Evolutionary conservation across 495 filamentous ascomycete species (phyloP).

Genomic region (Rostrohypoxylon terebratum): DNA sequence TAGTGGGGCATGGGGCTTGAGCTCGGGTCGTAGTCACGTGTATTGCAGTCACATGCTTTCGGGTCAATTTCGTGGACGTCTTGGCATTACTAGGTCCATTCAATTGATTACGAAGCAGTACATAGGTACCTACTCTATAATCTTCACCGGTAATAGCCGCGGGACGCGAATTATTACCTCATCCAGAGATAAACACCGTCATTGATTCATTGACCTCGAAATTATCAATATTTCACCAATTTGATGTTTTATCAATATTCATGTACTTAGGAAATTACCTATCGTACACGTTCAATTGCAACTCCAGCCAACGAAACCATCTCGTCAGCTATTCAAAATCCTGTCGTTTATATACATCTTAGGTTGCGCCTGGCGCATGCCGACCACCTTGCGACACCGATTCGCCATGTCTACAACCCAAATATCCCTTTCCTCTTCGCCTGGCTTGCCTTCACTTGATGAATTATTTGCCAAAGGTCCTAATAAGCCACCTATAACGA

Average conservation of each 20-base stretch:
- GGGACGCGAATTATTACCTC: constrained; percentile 11
- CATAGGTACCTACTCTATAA: too few relatives aligned
- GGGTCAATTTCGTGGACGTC: constrained; percentile 52
- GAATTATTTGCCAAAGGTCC: constrained; percentile 53
- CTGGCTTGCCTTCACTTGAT: constrained; percentile 57
- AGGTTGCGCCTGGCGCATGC: constrained; percentile 59
- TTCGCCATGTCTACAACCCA: constrained; percentile 54
- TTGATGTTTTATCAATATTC: too few relatives aligned
- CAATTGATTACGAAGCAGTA: not conserved
- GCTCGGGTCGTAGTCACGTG: constrained; percentile 43
- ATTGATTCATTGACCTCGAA: not conserved
- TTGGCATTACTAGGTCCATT: constrained; percentile 1
- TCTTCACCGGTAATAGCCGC: not conserved
- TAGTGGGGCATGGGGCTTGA: constrained; percentile 31
- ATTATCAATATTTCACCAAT: not conserved
- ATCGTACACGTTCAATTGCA: too few relatives aligned
- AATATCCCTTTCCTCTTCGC: constrained; percentile 59
- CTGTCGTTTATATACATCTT: constrained; percentile 43
- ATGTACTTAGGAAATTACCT: not conserved
- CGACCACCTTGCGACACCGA: constrained; percentile 26
- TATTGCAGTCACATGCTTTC: constrained; percentile 32
- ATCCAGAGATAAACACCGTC: constrained; percentile 24
- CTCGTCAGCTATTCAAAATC: constrained; percentile 16
- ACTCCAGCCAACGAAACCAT: not conserved
- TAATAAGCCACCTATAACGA: constrained; percentile 47